Percentiles rank a stretch among this genome's conserved stretches.
Evolutionary conservation across 2,329 filamentous ascomycete genomes (phyloP).

Genomic region (Epicoccum nigrum): DNA sequence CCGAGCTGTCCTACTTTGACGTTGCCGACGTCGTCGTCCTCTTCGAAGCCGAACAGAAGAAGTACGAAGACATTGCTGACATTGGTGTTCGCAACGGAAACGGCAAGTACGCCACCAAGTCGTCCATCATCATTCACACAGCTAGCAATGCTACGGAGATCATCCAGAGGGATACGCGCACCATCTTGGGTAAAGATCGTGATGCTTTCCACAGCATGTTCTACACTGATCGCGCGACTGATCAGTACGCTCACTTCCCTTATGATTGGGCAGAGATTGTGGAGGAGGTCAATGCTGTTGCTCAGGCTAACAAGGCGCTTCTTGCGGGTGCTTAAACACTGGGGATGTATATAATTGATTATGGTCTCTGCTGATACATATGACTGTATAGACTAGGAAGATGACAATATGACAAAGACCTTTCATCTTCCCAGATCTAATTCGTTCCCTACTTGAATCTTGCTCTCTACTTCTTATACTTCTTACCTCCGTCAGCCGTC

Average conservation of each 20-base stretch:
- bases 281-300: slow-evolving; percentile 15
- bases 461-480: background rate
- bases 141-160: slow-evolving; percentile 9
- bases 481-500: slow-evolving; percentile 51
- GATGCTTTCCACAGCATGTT: slow-evolving; percentile 16
- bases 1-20: slow-evolving; percentile 11
- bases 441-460: background rate
- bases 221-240: slow-evolving; percentile 11
- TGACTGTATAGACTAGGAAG: no score
- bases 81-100: slow-evolving; percentile 15
- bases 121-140: slow-evolving; percentile 11
- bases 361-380: background rate
- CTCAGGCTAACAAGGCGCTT: slow-evolving; percentile 15
- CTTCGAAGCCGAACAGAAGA: slow-evolving; percentile 1
- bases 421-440: background rate
- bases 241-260: slow-evolving; percentile 13
- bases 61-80: slow-evolving; percentile 10
- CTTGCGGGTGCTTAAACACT: background rate
- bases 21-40: slow-evolving; percentile 12
- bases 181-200: slow-evolving; percentile 4
- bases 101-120: slow-evolving; percentile 12
- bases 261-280: slow-evolving; percentile 17
- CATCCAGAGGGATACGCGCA: slow-evolving; percentile 14
- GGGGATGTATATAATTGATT: background rate
- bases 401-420: no score